Evolutionary conservation across 768 basidiomycete species (phyloP).

Genomic region (Xerocomus potaroensis): DNA sequence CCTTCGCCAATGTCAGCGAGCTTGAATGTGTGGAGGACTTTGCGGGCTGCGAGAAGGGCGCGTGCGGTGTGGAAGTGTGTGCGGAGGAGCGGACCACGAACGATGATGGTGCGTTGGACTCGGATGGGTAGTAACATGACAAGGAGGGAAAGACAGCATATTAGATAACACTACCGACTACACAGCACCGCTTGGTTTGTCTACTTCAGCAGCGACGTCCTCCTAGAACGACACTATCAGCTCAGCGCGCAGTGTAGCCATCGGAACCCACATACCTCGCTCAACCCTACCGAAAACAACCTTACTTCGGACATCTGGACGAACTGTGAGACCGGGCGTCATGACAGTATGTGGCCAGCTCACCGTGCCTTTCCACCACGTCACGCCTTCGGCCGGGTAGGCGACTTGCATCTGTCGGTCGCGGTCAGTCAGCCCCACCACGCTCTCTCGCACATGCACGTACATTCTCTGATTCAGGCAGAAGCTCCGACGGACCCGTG

Average conservation of each 20-base stretch:
- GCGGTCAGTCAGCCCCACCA: not conserved
- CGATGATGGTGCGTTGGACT: slow-evolving; percentile 19
- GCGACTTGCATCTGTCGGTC: not conserved
- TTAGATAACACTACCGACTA: not conserved
- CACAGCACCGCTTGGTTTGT: not conserved
- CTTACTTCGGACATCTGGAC: not conserved
- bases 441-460: not conserved
- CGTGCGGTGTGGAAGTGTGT: slow-evolving; percentile 36
- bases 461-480: not conserved
- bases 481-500: not conserved
- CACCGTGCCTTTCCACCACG: not conserved
- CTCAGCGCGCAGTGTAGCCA: not conserved
- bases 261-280: not conserved
- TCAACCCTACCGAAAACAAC: not conserved
- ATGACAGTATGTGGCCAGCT: too few species aligned
- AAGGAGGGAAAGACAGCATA: not conserved
- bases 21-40: slow-evolving; percentile 58
- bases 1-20: slow-evolving; percentile 88
- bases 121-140: slow-evolving; percentile 9
- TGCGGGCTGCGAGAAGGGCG: slow-evolving; percentile 30
- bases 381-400: not conserved
- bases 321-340: too few species aligned
- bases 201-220: not conserved
- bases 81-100: slow-evolving; percentile 27
- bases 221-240: not conserved